A percentile compares a stretch with the other conserved stretches of the same genome.
Conservation (phyloP, 75 land plant genomes). For the Selaginella tamariscina region DNA sequence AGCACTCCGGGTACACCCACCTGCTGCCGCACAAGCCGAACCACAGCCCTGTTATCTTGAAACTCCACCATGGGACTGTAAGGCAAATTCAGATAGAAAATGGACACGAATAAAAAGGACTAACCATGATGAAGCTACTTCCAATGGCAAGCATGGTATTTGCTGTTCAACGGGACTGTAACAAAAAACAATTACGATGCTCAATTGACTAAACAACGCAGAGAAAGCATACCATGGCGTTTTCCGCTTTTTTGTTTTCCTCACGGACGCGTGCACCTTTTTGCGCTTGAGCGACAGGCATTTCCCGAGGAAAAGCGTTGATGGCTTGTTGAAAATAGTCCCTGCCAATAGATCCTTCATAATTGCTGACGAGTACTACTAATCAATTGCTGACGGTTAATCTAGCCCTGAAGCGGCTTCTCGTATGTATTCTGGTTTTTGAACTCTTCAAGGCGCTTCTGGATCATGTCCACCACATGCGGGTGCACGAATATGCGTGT, state of each 20-base stretch:
- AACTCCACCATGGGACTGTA: too few species aligned
- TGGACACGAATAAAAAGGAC: too few species aligned
- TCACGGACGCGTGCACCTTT: neutral
- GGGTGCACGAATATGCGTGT: slow-evolving; percentile 83
- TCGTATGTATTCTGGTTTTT: slow-evolving; percentile 68
- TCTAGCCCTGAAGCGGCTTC: slow-evolving; percentile 33
- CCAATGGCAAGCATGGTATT: too few species aligned
- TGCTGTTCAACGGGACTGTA: too few species aligned
- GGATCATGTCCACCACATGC: slow-evolving; percentile 51
- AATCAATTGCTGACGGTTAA: too few species aligned
- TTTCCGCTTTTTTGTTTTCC: neutral
- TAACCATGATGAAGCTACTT: too few species aligned
- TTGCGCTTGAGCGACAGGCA: neutral
- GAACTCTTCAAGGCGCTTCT: slow-evolving; percentile 47
- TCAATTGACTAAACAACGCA: too few species aligned
- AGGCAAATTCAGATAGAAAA: too few species aligned
- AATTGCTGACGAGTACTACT: too few species aligned
- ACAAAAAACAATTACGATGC: too few species aligned
- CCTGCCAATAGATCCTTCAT: neutral
- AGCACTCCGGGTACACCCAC: neutral
- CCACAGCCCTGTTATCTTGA: neutral
- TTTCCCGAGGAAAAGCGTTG: neutral
- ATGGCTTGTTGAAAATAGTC: neutral
- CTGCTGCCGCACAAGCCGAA: neutral
- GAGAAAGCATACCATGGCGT: neutral